These are phyloP conservation scores for Globisporangium echinulatum DNA, from an alignment of 352 stramenopile genomes.

Conservation along the genomic window DNA sequence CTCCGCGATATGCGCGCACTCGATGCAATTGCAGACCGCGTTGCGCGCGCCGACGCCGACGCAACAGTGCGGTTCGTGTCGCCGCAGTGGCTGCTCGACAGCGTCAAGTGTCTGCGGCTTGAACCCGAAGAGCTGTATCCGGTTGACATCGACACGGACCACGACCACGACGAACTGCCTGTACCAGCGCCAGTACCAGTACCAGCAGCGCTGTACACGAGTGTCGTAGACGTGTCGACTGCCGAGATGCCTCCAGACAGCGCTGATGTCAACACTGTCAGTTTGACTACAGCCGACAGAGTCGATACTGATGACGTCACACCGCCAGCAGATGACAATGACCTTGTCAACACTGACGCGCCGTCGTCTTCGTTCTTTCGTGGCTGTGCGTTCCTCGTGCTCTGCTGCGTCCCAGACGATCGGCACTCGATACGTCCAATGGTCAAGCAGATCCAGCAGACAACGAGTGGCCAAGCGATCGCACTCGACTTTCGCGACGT, in stretches of 20 bases:
- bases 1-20: slow-evolving; percentile 30
- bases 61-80: slow-evolving; percentile 46
- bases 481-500: slow-evolving; percentile 45
- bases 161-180: not conserved
- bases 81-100: slow-evolving; percentile 60
- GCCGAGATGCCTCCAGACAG: not conserved
- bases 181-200: too few species aligned
- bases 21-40: slow-evolving; percentile 22
- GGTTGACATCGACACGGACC: slow-evolving; percentile 34
- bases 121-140: slow-evolving; percentile 63
- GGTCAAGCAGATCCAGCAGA: slow-evolving; percentile 27
- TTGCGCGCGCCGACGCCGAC: slow-evolving; percentile 21
- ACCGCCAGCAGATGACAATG: not conserved
- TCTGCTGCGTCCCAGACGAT: slow-evolving; percentile 47
- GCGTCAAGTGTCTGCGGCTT: slow-evolving; percentile 35
- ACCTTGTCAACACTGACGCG: not conserved
- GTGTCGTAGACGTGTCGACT: not conserved
- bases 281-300: too few species aligned
- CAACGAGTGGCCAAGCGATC: slow-evolving; percentile 31
- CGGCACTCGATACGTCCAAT: slow-evolving; percentile 29
- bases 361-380: slow-evolving; percentile 22
- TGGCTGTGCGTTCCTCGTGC: slow-evolving; percentile 48
- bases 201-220: not conserved
- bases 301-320: too few species aligned
- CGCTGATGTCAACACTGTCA: not conserved